Base-by-base conservation (phyloP, 306 rosid genomes). In the Cucurbita argyrosperma region DNA sequence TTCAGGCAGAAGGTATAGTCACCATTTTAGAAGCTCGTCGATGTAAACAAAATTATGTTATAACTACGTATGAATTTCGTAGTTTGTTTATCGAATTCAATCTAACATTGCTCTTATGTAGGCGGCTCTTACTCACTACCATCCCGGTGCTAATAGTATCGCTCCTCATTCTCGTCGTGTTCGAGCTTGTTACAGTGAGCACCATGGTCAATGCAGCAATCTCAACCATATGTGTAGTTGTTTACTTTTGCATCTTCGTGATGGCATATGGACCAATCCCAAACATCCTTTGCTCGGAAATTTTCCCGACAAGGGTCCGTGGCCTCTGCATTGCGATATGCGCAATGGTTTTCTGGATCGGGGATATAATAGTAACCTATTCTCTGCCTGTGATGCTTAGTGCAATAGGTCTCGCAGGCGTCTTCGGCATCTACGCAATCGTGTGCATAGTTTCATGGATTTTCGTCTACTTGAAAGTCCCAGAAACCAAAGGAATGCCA, bases 401-500 rank as follows among this genome's bases (percentile, higher is more conserved):
- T 19, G 56, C 89, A 39, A 46, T 85, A 1, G 96, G 96, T 10
- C 89, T 90, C 1, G 80, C 79, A 0, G 95, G 96, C 67, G 82
- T 83, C 68, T 88, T 90, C 1, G 90, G 84, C 52, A 61, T 88
- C 40, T 90, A 88, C n/a, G 92, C 90, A 0, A 60, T 78, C 7
- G 80, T 90, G 49, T 90, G 92, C 74, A 47, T 74, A 79, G 67
- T 88, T 76, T 90, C 96, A n/a, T 87, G 80, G 82, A 59, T 90
- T 37, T 90, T 88, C 47, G 80, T 90, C 78, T 88, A 58, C 78
- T 79, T 87, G 76, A 88, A 87, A 85, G 96, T 88, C 58, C 96
- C 96, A 1, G 95, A 90, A 85, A 90, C 96, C 76, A 90, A 90
- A 79, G 95, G 94, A 73, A 90, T 90, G 95, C 96, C 96, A 56